Conservation (phyloP, 1,139 yeast species). For the Lodderomyces oxycetoniae region DNA sequence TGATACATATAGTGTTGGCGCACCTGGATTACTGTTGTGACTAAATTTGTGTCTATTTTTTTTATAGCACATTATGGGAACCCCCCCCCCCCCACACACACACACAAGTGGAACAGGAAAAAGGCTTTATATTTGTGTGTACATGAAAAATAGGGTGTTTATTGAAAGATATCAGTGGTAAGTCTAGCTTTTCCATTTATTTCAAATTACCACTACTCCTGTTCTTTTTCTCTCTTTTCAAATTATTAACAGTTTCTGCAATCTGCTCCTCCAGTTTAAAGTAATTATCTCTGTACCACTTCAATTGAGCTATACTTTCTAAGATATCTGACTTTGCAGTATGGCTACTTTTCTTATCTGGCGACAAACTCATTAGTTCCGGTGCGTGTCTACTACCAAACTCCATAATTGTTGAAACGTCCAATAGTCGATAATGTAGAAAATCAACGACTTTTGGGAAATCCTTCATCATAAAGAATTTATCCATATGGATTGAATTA, state of each 20-base stretch:
- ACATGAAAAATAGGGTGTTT: no score
- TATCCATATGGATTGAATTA: slow-evolving; percentile 88
- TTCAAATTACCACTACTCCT: no score
- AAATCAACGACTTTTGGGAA: slow-evolving; percentile 71
- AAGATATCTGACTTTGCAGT: slow-evolving; percentile 85
- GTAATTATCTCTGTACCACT: slow-evolving; percentile 71
- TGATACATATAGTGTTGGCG: no score
- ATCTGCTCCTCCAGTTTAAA: slow-evolving; percentile 29
- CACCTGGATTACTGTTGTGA: no score
- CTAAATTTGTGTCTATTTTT: no score
- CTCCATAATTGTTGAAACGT: slow-evolving; percentile 82
- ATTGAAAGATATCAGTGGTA: no score
- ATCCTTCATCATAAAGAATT: slow-evolving; percentile 76
- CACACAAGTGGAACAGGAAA: no score
- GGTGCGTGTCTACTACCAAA: slow-evolving; percentile 76
- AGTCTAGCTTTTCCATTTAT: no score
- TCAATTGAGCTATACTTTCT: slow-evolving; percentile 81
- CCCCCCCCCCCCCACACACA: no score
- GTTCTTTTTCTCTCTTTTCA: not conserved
- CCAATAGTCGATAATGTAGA: slow-evolving; percentile 80
- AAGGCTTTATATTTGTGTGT: no score
- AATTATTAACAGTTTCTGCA: not conserved
- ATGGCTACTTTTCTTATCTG: slow-evolving; percentile 65
- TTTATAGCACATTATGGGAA: no score
- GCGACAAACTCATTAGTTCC: slow-evolving; percentile 48